These are phyloP conservation scores for Pestalotiopsis sp. DNA, from an alignment of 2,329 filamentous ascomycete genomes.

Conservation along the genomic window DNA sequence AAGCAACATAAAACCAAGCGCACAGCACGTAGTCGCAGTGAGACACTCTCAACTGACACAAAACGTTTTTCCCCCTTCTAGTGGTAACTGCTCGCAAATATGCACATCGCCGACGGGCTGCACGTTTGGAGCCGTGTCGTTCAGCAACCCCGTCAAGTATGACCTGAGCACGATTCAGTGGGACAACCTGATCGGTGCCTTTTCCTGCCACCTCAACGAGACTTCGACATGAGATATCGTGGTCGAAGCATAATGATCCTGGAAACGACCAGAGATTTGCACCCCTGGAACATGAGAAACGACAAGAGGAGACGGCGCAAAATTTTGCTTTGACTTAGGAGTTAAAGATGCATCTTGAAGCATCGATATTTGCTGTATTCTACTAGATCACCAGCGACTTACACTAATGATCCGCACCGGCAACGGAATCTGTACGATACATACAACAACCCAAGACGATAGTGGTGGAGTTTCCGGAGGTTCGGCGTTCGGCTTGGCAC, in stretches of 20 bases:
- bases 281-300: neutral
- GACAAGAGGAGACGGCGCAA: neutral
- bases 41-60: neutral
- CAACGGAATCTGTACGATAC: neutral
- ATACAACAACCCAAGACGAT: neutral
- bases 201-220: slow-evolving; percentile 36
- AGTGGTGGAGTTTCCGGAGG: neutral
- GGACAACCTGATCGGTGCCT: slow-evolving; percentile 41
- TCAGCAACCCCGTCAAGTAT: slow-evolving; percentile 47
- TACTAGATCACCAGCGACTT: neutral
- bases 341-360: neutral
- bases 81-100: slow-evolving; percentile 40
- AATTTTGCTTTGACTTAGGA: neutral
- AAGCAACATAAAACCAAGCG: neutral
- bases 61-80: neutral
- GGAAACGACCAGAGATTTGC: neutral
- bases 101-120: slow-evolving; percentile 56
- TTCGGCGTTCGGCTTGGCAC: slow-evolving; percentile 11
- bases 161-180: slow-evolving; percentile 48
- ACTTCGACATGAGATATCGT: slow-evolving; percentile 18
- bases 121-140: slow-evolving; percentile 52
- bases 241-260: neutral
- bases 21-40: neutral
- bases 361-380: slow-evolving; percentile 1
- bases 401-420: neutral